These are phyloP conservation scores for Brasilioporus rufonigricans DNA, from an alignment of 768 basidiomycete species.

Conservation along the genomic window DNA sequence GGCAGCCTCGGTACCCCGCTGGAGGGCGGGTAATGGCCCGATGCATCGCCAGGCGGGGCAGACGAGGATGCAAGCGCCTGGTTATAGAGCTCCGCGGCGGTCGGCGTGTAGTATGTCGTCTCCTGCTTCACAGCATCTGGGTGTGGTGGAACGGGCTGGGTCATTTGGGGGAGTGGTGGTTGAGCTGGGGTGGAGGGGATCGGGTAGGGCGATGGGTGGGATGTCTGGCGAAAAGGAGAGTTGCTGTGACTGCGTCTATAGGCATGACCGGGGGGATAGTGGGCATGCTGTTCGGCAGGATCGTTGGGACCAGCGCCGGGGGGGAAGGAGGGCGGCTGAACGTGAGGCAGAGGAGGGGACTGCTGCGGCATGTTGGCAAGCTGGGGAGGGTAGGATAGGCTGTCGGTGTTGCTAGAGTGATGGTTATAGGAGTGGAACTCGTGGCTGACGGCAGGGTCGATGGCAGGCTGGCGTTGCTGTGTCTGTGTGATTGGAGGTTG, in stretches of 20 bases:
- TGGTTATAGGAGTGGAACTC: conserved; percentile 33
- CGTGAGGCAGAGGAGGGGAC: conserved; percentile 26
- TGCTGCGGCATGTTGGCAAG: conserved; percentile 33
- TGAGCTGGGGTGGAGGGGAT: conserved; percentile 32
- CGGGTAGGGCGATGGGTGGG: conserved; percentile 39
- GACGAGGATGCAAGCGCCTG: conserved; percentile 41
- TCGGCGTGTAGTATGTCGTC: conserved; percentile 44
- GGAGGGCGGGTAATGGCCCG: conserved; percentile 30
- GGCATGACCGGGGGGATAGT: conserved; percentile 34
- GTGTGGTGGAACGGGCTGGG: conserved; percentile 14
- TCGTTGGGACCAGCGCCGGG: conserved; percentile 36
- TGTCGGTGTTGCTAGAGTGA: conserved; percentile 23
- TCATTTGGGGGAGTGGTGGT: conserved; percentile 29
- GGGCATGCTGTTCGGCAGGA: conserved; percentile 33
- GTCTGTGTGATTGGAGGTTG: conserved; percentile 32
- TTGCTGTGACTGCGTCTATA: conserved; percentile 33
- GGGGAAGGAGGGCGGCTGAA: conserved; percentile 37
- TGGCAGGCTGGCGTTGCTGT: conserved; percentile 33
- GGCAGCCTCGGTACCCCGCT: conserved; percentile 55
- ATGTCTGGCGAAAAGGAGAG: conserved; percentile 38
- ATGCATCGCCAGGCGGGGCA: conserved; percentile 17
- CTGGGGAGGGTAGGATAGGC: conserved; percentile 25
- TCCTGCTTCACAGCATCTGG: conserved; percentile 41
- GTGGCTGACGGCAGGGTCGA: conserved; percentile 35
- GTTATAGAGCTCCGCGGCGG: conserved; percentile 53